phyloP scores from a whole-genome alignment of 495 filamentous ascomycete species.

The Neurospora tetrasperma region DNA sequence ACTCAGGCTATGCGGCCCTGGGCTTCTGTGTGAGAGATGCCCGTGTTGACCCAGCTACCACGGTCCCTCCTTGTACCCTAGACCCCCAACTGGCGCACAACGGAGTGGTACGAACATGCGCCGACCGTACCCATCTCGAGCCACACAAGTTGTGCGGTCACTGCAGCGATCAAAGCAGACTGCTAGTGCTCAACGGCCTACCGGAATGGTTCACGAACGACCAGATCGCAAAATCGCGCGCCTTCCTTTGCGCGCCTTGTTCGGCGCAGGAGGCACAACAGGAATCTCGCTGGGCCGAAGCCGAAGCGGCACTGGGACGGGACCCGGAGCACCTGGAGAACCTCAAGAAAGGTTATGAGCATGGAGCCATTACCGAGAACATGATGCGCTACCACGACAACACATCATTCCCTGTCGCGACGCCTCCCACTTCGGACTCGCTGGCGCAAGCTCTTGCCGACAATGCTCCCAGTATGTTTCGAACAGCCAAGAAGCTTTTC shows the following conservation, averaged over 20 bases:
- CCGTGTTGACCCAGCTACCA: neutral
- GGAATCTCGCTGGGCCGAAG: neutral
- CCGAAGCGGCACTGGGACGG: neutral
- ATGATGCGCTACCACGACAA: neutral
- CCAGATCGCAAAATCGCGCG: neutral
- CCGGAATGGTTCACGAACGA: neutral
- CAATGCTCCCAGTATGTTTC: neutral
- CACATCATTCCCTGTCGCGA: neutral
- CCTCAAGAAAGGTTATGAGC: neutral
- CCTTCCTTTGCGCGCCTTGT: neutral
- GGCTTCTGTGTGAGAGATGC: neutral
- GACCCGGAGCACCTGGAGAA: neutral
- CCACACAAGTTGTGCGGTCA: neutral
- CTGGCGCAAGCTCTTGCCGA: neutral
- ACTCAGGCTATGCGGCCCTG: neutral
- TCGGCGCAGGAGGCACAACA: neutral
- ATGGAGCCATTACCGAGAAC: neutral
- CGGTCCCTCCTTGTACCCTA: neutral
- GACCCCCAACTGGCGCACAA: neutral
- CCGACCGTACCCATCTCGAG: neutral
- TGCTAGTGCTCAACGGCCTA: neutral
- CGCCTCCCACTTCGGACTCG: neutral
- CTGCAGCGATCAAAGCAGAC: neutral
- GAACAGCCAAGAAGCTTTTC: neutral
- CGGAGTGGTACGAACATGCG: neutral